Percentiles rank a stretch among this genome's conserved stretches.
These are phyloP conservation scores for Pinus taeda DNA, from an alignment of 75 land plant species.

Conservation along the genomic window DNA sequence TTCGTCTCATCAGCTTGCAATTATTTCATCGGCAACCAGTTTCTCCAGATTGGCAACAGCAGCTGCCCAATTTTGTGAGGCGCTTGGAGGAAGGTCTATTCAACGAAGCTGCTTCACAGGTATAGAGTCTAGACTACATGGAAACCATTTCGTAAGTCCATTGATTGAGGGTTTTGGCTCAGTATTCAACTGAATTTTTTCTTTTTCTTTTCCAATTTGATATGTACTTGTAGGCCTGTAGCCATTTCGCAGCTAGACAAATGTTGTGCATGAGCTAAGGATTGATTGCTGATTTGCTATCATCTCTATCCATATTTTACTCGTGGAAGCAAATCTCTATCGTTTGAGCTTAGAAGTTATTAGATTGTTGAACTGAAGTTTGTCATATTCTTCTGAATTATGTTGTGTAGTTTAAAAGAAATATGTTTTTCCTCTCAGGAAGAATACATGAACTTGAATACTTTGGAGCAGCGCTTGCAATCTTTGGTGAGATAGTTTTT, in stretches of 20 bases:
- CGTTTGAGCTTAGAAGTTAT: not conserved
- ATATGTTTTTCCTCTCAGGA: not conserved
- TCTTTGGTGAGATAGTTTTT: not conserved
- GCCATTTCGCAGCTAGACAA: too few relatives aligned
- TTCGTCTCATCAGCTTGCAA: slow-evolving; percentile 21
- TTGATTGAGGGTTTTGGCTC: too few relatives aligned
- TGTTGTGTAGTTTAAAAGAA: not conserved
- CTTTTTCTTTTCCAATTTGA: too few relatives aligned
- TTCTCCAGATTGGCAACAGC: slow-evolving; percentile 46
- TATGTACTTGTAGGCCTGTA: too few relatives aligned
- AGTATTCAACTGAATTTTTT: too few relatives aligned
- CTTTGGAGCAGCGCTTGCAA: not conserved
- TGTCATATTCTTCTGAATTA: not conserved
- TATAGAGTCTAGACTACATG: slow-evolving; percentile 1
- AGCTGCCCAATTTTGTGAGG: slow-evolving; percentile 60
- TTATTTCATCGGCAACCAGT: slow-evolving; percentile 30
- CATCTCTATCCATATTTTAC: too few relatives aligned
- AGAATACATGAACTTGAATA: slow-evolving; percentile 2
- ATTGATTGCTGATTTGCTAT: too few relatives aligned
- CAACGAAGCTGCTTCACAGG: slow-evolving; percentile 60
- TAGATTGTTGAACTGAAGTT: not conserved
- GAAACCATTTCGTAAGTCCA: too few relatives aligned
- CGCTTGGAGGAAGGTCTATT: slow-evolving; percentile 66
- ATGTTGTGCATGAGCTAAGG: too few relatives aligned
- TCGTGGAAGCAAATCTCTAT: not conserved